phyloP scores from a whole-genome alignment of 2,329 filamentous ascomycete species.

The Diaporthe vaccinii region DNA sequence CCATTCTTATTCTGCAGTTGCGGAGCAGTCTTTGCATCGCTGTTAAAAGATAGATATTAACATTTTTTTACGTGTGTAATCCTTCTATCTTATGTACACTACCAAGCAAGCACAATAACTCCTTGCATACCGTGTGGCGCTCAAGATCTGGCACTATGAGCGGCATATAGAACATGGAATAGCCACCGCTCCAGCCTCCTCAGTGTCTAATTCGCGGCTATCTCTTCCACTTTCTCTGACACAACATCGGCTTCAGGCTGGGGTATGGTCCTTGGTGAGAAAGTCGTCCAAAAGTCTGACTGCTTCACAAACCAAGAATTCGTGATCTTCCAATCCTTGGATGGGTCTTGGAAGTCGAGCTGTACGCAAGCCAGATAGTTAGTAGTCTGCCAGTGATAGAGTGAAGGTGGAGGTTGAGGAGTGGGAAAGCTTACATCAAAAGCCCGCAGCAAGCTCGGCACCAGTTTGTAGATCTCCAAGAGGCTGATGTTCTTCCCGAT shows the following conservation, averaged over 20 bases:
- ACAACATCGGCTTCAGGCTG: slow-evolving; percentile 47
- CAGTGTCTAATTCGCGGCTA: not conserved
- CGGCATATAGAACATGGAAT: not conserved
- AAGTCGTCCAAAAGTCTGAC: slow-evolving; percentile 64
- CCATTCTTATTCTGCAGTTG: too few relatives aligned
- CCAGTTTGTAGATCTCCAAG: slow-evolving; percentile 74
- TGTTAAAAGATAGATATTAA: not conserved
- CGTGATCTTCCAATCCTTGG: slow-evolving; percentile 68
- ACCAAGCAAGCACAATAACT: not conserved
- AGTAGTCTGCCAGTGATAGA: slow-evolving; percentile 45
- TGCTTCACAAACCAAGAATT: slow-evolving; percentile 77
- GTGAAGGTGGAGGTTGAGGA: slow-evolving; percentile 57
- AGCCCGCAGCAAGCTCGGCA: slow-evolving; percentile 71
- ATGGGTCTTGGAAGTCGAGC: slow-evolving; percentile 68
- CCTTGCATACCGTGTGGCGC: not conserved
- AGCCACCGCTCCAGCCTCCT: not conserved
- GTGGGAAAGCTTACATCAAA: slow-evolving; percentile 66
- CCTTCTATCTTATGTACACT: slow-evolving; percentile 1
- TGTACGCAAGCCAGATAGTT: slow-evolving; percentile 45
- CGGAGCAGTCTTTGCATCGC: too few relatives aligned
- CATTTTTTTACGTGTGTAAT: slow-evolving; percentile 3
- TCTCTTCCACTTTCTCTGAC: not conserved
- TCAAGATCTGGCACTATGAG: not conserved
- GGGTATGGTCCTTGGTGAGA: slow-evolving; percentile 59
- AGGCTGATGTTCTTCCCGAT: slow-evolving; percentile 77